Evolutionary conservation across 768 basidiomycete species (phyloP).

Genomic region (Termitomyces sp.): DNA sequence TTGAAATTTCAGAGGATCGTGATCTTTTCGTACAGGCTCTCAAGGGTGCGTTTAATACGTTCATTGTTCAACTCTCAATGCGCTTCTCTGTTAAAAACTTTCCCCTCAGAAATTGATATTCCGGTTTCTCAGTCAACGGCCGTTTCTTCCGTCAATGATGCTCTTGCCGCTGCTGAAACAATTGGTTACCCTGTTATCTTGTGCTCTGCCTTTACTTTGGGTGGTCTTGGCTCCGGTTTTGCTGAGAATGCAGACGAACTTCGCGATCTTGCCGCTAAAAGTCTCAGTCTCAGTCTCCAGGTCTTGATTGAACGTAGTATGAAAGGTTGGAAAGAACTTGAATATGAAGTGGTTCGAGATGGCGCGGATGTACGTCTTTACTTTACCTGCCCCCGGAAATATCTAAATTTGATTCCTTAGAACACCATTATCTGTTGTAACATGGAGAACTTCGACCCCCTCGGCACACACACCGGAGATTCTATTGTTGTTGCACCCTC

Average conservation of each 20-base stretch:
- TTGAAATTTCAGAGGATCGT: conserved; percentile 96
- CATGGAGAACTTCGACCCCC: conserved; percentile 99
- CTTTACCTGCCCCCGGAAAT: conserved; percentile 1
- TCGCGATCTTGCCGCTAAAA: conserved; percentile 88
- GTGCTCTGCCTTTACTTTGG: conserved; percentile 94
- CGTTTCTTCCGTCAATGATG: conserved; percentile 92
- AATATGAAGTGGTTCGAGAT: conserved; percentile 98
- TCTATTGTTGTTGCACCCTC: conserved; percentile 99
- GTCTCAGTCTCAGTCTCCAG: conserved; percentile 87
- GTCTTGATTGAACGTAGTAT: conserved; percentile 96
- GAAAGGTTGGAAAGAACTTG: conserved; percentile 99
- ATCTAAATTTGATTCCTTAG: conserved; percentile 28
- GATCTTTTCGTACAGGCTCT: conserved; percentile 94
- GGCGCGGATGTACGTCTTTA: conserved; percentile 78
- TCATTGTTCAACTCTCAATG: conserved; percentile 1
- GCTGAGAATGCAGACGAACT: conserved; percentile 93
- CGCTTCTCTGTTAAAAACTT: neutral
- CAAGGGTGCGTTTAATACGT: conserved; percentile 56
- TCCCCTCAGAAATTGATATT: conserved; percentile 81
- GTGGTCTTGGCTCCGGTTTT: conserved; percentile 97
- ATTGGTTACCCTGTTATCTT: conserved; percentile 98
- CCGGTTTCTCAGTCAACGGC: conserved; percentile 95
- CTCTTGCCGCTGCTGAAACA: conserved; percentile 80
- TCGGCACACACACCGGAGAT: conserved; percentile 98
- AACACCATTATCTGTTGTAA: conserved; percentile 99